Evolutionary conservation across 2,329 filamentous ascomycete species (phyloP).

Genomic region (Penicillium paneum): DNA sequence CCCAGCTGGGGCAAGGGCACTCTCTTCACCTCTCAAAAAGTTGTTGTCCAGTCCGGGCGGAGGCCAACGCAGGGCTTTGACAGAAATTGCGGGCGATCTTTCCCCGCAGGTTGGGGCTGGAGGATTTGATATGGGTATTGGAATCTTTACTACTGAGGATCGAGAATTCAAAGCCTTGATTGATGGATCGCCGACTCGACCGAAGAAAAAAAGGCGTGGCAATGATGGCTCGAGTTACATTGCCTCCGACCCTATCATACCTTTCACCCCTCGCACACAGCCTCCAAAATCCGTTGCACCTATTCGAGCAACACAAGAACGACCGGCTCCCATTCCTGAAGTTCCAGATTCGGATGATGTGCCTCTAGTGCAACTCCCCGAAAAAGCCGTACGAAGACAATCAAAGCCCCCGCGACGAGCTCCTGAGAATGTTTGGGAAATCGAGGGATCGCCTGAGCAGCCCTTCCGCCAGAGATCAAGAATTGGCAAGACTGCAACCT

Average conservation of each 20-base stretch:
- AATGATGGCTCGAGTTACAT: conserved; percentile 32
- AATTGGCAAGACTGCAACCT: conserved; percentile 5
- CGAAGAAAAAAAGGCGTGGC: conserved; percentile 38
- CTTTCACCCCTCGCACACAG: conserved; percentile 26
- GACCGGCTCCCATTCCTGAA: conserved; percentile 9
- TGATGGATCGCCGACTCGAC: conserved; percentile 32
- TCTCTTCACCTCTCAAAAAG: conserved; percentile 29
- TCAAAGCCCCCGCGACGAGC: conserved; percentile 22
- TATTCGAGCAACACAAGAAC: conserved; percentile 11
- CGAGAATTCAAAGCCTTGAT: conserved; percentile 37
- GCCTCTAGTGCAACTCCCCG: conserved; percentile 12
- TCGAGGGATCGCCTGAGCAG: conserved; percentile 34
- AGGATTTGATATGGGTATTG: conserved; percentile 35
- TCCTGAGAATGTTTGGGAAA: conserved; percentile 35
- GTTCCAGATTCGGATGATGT: conserved; percentile 13
- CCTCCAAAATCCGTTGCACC: conserved; percentile 18
- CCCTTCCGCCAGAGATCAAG: conserved; percentile 19
- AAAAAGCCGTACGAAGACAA: conserved; percentile 21
- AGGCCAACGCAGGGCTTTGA: conserved; percentile 37
- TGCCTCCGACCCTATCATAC: conserved; percentile 30
- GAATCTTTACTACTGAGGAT: conserved; percentile 42
- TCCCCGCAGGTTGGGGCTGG: conserved; percentile 38
- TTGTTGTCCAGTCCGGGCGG: conserved; percentile 41
- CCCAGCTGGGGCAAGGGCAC: conserved; percentile 17
- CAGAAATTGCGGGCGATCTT: conserved; percentile 43